Evolutionary conservation across 2,329 filamentous ascomycete genomes (phyloP).

Genomic region (Neurospora crassa): DNA sequence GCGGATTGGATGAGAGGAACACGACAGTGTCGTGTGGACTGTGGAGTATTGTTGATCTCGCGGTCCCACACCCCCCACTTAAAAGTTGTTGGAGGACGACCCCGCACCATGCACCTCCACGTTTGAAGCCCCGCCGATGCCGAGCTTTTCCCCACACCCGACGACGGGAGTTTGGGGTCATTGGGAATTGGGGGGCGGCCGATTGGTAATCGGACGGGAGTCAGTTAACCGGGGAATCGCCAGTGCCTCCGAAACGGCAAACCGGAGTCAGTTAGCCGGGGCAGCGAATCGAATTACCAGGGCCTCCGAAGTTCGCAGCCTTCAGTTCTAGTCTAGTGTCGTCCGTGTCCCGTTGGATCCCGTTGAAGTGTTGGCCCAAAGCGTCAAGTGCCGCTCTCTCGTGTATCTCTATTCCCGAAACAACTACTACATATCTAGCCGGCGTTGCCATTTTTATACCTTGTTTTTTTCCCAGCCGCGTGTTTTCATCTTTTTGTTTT

Average conservation of each 20-base stretch:
- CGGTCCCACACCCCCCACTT: neutral
- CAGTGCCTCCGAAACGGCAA: neutral
- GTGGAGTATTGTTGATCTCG: neutral
- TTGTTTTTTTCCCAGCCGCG: neutral
- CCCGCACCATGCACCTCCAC: neutral
- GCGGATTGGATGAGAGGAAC: neutral
- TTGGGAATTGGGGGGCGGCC: neutral
- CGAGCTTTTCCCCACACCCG: neutral
- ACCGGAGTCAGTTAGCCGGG: neutral
- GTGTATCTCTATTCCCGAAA: neutral
- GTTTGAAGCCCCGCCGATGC: neutral
- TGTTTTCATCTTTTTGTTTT: neutral
- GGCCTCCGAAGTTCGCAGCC: neutral
- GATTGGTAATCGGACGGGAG: neutral
- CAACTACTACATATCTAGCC: neutral
- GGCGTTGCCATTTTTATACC: neutral
- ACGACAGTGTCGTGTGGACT: neutral
- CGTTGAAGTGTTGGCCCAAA: neutral
- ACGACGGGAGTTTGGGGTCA: neutral
- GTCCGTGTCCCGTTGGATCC: neutral
- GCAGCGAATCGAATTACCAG: neutral
- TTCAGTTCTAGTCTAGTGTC: neutral
- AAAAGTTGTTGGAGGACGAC: neutral
- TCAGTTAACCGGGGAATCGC: neutral
- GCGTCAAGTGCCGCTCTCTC: neutral